Percentiles rank a stretch among this genome's conserved stretches.
phyloP scores from a whole-genome alignment of 2,329 filamentous ascomycete genomes.

The Paecilomyces sp. region DNA sequence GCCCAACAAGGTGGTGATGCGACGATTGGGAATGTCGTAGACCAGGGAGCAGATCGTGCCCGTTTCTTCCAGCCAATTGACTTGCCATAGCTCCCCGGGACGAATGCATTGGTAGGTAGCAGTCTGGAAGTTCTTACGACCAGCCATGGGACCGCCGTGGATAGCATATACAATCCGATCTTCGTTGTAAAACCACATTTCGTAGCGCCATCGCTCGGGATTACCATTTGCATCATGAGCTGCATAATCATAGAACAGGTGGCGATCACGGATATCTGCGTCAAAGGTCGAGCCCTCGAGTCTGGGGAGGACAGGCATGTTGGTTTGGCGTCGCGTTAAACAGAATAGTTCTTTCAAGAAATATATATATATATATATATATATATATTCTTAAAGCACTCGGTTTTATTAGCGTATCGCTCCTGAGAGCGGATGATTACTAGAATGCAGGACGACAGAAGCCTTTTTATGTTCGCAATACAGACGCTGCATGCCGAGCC shows the following conservation, averaged over 20 bases:
- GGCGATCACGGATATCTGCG: constrained; percentile 46
- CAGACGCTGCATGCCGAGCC: no score
- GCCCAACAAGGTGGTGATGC: constrained; percentile 46
- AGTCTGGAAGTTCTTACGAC: constrained; percentile 47
- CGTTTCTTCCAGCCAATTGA: constrained; percentile 56
- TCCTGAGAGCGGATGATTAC: no score
- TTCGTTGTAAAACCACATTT: constrained; percentile 55
- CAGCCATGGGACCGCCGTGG: constrained; percentile 54
- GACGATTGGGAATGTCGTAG: constrained; percentile 46
- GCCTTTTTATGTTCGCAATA: no score
- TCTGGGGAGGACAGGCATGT: constrained; percentile 1
- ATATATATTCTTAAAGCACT: no score
- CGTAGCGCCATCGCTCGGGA: constrained; percentile 54
- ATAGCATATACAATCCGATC: constrained; percentile 52
- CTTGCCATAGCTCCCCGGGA: constrained; percentile 53
- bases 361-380: no score
- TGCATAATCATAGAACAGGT: constrained; percentile 53
- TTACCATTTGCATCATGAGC: constrained; percentile 42
- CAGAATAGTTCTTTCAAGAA: no score
- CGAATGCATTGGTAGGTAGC: constrained; percentile 53
- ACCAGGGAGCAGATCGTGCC: constrained; percentile 46
- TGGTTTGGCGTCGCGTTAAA: background rate
- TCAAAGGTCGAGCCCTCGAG: constrained; percentile 33
- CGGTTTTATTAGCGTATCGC: no score
- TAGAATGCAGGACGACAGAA: no score